A percentile compares a stretch with the other conserved stretches of the same genome.
phyloP scores from a whole-genome alignment of 306 rosid species.

The Spatholobus suberectus region DNA sequence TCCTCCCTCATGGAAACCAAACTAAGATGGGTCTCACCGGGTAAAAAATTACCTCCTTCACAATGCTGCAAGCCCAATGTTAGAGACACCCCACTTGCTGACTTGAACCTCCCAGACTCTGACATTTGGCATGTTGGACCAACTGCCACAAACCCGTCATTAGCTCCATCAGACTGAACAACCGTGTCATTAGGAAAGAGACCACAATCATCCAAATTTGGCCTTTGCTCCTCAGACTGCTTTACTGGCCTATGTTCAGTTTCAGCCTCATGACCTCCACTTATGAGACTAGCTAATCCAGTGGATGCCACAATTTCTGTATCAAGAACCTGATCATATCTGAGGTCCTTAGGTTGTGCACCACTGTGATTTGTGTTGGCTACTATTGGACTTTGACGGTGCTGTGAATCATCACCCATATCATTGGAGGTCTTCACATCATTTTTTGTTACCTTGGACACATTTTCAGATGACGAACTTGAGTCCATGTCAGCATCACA shows the following conservation, averaged over 20 bases:
- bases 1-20: constrained; percentile 68
- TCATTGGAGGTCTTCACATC: constrained; percentile 56
- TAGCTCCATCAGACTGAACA: constrained; percentile 53
- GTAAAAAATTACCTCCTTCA: constrained; percentile 62
- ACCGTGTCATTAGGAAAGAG: constrained; percentile 50
- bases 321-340: constrained; percentile 51
- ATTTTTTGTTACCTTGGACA: constrained; percentile 56
- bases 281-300: constrained; percentile 47
- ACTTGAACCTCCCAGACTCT: constrained; percentile 62
- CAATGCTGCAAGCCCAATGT: constrained; percentile 85
- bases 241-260: constrained; percentile 49
- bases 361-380: constrained; percentile 56
- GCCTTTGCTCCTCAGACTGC: constrained; percentile 57
- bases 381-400: constrained; percentile 49
- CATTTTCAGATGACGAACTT: constrained; percentile 71
- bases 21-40: constrained; percentile 51
- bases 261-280: constrained; percentile 43
- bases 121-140: constrained; percentile 60
- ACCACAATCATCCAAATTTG: constrained; percentile 52
- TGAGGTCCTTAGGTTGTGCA: constrained; percentile 59
- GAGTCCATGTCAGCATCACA: constrained; percentile 70
- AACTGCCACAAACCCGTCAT: constrained; percentile 48
- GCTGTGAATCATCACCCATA: constrained; percentile 64
- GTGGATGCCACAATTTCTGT: constrained; percentile 53
- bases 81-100: constrained; percentile 68